A percentile compares a stretch with the other conserved stretches of the same genome.
These are phyloP conservation scores for Magnusiomyces tetraspermus DNA, from an alignment of 1,139 yeast species.

Conservation along the genomic window DNA sequence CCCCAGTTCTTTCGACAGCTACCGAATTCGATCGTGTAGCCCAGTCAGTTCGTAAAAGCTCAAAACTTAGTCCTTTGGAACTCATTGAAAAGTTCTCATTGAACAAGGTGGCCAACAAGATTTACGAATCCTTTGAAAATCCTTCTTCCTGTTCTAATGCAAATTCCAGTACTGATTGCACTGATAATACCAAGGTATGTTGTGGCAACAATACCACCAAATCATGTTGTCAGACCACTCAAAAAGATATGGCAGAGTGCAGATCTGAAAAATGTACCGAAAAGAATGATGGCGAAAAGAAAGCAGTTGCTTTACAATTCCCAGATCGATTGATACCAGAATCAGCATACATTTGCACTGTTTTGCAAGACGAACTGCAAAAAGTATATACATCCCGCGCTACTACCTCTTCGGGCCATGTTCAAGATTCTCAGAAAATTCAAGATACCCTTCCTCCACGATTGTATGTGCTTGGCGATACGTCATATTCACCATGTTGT, in stretches of 20 bases:
- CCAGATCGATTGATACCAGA: slow-evolving; percentile 77
- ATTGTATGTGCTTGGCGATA: slow-evolving; percentile 60
- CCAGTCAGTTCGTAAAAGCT: slow-evolving; percentile 32
- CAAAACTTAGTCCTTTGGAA: too few relatives aligned
- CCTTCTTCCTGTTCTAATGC: too few relatives aligned
- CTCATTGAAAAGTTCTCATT: slow-evolving; percentile 33
- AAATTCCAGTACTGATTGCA: too few relatives aligned
- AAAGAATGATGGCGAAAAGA: too few relatives aligned
- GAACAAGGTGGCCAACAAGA: slow-evolving; percentile 17
- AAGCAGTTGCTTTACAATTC: slow-evolving; percentile 76
- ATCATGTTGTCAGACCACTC: too few relatives aligned
- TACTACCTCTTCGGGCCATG: too few relatives aligned
- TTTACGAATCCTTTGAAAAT: too few relatives aligned
- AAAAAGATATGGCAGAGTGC: too few relatives aligned
- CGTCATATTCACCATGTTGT: slow-evolving; percentile 92
- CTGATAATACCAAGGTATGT: slow-evolving; percentile 46
- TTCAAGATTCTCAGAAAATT: too few relatives aligned
- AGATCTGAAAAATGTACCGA: too few relatives aligned
- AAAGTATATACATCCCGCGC: slow-evolving; percentile 13
- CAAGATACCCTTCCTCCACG: slow-evolving; percentile 9
- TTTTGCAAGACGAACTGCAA: slow-evolving; percentile 34
- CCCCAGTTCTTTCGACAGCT: slow-evolving; percentile 53
- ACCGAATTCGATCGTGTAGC: slow-evolving; percentile 47
- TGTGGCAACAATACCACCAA: slow-evolving; percentile 30
- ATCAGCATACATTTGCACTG: slow-evolving; percentile 57